A percentile compares a stretch with the other conserved stretches of the same genome.
Conservation (phyloP, 1,284 basidiomycete species). For the Cerioporus squamosus region DNA sequence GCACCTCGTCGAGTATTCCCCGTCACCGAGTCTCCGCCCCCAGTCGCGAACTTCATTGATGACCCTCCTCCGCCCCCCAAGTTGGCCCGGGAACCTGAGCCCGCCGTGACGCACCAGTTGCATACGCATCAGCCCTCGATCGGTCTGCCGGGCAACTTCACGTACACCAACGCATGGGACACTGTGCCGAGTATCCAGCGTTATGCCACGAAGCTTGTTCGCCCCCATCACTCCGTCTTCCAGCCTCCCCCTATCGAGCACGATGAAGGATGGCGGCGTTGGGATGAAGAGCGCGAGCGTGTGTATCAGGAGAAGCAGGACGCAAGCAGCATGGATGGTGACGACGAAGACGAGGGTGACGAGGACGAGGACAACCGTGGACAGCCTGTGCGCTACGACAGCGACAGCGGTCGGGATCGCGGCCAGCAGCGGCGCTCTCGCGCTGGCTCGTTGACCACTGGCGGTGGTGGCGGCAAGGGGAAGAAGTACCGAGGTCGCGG, state of each 20-base stretch:
- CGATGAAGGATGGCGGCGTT: constrained; percentile 46
- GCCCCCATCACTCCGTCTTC: constrained; percentile 48
- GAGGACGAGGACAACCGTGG: constrained; percentile 50
- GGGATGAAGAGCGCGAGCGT: constrained; percentile 42
- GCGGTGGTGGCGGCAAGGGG: constrained; percentile 30
- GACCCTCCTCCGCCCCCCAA: constrained; percentile 8
- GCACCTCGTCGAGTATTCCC: constrained; percentile 80
- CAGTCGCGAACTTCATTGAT: constrained; percentile 49
- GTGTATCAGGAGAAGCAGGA: constrained; percentile 61
- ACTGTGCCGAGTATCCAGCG: constrained; percentile 75
- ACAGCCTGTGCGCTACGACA: constrained; percentile 29
- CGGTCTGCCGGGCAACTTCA: constrained; percentile 59
- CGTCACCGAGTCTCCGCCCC: constrained; percentile 61
- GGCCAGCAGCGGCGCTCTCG: constrained; percentile 38
- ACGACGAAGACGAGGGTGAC: constrained; percentile 83
- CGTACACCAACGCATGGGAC: constrained; percentile 86
- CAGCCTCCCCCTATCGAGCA: constrained; percentile 52
- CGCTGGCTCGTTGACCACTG: constrained; percentile 32
- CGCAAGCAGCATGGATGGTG: constrained; percentile 76
- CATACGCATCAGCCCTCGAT: constrained; percentile 32
- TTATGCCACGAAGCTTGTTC: constrained; percentile 70
- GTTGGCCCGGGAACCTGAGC: constrained; percentile 1
- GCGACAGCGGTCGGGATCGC: constrained; percentile 35
- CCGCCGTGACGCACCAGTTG: constrained; percentile 6
- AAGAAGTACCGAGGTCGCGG: constrained; percentile 62